These are phyloP conservation scores for Cicer yamashitae DNA, from an alignment of 306 rosid species.

Conservation along the genomic window DNA sequence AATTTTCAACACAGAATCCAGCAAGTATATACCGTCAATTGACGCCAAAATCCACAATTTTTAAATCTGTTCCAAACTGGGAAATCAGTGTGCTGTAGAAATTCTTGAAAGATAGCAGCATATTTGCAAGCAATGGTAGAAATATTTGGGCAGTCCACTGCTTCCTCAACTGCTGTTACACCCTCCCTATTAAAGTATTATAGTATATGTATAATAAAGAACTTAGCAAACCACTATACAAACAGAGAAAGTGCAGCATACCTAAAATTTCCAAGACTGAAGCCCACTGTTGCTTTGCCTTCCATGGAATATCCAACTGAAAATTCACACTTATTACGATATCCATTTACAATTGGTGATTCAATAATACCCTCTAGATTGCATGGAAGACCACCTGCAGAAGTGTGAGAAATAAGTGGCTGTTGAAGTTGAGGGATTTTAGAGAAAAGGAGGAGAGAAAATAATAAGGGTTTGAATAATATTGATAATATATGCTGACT, in stretches of 20 bases:
- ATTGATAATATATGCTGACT: no score
- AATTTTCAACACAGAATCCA: slow-evolving; percentile 28
- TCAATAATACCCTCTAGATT: slow-evolving; percentile 79
- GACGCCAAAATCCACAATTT: slow-evolving; percentile 96
- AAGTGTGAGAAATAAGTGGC: slow-evolving; percentile 34
- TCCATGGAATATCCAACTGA: slow-evolving; percentile 86
- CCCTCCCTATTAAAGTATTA: slow-evolving; percentile 79
- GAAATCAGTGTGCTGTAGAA: slow-evolving; percentile 72
- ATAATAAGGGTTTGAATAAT: no score
- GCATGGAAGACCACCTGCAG: slow-evolving; percentile 93
- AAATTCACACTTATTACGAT: slow-evolving; percentile 95
- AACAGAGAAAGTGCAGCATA: slow-evolving; percentile 47
- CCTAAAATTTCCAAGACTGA: slow-evolving; percentile 98
- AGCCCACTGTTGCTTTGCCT: slow-evolving; percentile 88
- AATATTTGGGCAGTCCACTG: slow-evolving; percentile 88
- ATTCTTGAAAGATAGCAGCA: slow-evolving; percentile 88
- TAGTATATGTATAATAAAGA: slow-evolving; percentile 41
- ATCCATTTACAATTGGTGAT: slow-evolving; percentile 87
- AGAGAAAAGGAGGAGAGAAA: no score
- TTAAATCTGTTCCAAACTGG: slow-evolving; percentile 95
- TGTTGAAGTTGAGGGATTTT: no score
- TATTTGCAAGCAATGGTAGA: slow-evolving; percentile 73
- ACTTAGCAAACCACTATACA: slow-evolving; percentile 37
- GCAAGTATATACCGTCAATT: slow-evolving; percentile 70
- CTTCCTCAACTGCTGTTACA: slow-evolving; percentile 94